Conservation (phyloP, 768 basidiomycete species). For the Suillus spraguei region DNA sequence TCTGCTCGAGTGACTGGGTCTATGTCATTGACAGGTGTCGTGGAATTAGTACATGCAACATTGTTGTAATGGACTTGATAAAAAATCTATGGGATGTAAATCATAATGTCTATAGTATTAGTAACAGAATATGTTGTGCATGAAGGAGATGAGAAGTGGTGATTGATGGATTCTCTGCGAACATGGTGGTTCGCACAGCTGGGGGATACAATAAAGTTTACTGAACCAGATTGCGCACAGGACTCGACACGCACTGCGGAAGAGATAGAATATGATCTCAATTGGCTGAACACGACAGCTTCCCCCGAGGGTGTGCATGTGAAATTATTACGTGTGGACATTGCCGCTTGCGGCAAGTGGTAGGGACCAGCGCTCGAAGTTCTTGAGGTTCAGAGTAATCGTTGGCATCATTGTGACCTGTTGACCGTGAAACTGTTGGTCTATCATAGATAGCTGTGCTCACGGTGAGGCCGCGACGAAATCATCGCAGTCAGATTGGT, state of each 20-base stretch:
- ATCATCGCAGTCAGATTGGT: conserved; percentile 38
- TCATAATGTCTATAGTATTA: not conserved
- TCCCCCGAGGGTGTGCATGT: not conserved
- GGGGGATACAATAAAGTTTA: not conserved
- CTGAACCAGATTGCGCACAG: conserved; percentile 4
- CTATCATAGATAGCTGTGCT: conserved; percentile 6
- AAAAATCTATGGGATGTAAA: not conserved
- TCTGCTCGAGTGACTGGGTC: not conserved
- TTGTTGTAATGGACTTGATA: not conserved
- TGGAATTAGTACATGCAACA: not conserved
- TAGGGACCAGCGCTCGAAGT: conserved; percentile 22
- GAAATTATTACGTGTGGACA: not conserved
- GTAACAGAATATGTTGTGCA: conserved; percentile 9
- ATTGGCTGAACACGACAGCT: not conserved
- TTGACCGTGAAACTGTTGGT: conserved; percentile 5
- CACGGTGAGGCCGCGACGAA: conserved; percentile 20
- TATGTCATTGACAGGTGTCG: not conserved
- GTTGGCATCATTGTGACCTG: conserved; percentile 70
- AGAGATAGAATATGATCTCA: conserved; percentile 6
- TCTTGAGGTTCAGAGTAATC: conserved; percentile 63
- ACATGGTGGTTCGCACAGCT: not conserved
- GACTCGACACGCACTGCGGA: not conserved
- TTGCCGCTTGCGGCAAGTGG: not conserved
- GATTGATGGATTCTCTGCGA: not conserved
- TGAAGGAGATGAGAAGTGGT: conserved; percentile 1